Evolutionary conservation across 1,284 basidiomycete genomes (phyloP), one percentile per base, ranked within the genome.

Genomic region (Testicularia cyperi): DNA sequence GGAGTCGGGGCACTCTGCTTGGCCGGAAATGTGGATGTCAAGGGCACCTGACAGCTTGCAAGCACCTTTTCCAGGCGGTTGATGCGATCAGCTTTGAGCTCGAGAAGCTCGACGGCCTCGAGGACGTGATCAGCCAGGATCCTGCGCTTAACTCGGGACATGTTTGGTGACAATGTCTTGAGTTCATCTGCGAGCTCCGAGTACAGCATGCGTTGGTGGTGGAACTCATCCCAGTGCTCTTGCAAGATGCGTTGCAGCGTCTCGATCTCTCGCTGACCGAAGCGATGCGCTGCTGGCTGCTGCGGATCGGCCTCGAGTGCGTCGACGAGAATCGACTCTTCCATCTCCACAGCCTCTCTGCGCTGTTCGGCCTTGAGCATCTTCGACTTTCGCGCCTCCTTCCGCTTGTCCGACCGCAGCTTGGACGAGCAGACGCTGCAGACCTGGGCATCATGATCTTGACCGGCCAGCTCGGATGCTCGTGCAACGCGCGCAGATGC

Each of bases 161-260:
- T 75, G 5, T 18, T 20, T 2, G 72, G 72, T 29, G 54, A 44
- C 31, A 75, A 42, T 16, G 32, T 20, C 39, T 75, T 75, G 16
- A 74, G 45, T 43, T 75, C 73, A 29, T 75, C 73, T 2, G 73
- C 73, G 15, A 75, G 60, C 35, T 75, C 72, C 2, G 55, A 43
- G 37, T 74, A 75, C 12, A 73, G 55, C 58, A 60, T 52, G 5
- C 66, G 43, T 23, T 69, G 65, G 37, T 74, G 73, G 14, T 69
- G 14, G 31, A 75, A 75, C 38, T 75, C 73, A 33, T 72, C 68
- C 42, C 65, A 44, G 37, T 75, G 70, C 37, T 74, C 66, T 18
- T 57, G 26, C n/a, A 72, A 31, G 1, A 65, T 47, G 34, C 31
- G 32, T 6, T 20, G 28, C 14, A 70, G 42, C 20, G 37, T 34